Conservation (phyloP, 495 filamentous ascomycete species). For the Parathielavia hyrcaniae region DNA sequence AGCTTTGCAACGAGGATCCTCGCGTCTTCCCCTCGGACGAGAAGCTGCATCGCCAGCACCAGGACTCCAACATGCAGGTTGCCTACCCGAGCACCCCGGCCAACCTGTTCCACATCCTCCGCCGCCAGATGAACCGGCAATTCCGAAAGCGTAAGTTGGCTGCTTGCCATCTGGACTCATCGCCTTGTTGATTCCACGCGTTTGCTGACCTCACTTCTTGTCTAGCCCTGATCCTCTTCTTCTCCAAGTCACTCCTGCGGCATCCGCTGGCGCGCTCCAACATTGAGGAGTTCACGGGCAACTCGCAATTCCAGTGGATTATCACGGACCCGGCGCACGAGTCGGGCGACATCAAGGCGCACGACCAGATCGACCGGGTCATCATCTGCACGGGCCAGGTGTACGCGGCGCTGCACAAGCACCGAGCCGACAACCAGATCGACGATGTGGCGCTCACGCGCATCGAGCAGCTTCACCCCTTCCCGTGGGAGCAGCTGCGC, state of each 20-base stretch:
- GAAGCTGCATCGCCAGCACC: conserved; percentile 94
- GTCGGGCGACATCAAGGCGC: conserved; percentile 61
- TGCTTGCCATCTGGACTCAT: neutral
- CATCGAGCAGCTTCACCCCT: conserved; percentile 95
- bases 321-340: conserved; percentile 81
- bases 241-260: conserved; percentile 89
- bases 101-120: conserved; percentile 93
- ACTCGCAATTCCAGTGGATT: conserved; percentile 94
- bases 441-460: conserved; percentile 89
- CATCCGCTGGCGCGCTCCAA: conserved; percentile 84
- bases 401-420: conserved; percentile 80
- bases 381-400: conserved; percentile 94
- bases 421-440: conserved; percentile 76
- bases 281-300: conserved; percentile 81
- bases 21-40: conserved; percentile 79
- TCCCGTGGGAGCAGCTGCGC: conserved; percentile 94
- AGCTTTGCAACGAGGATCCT: conserved; percentile 96
- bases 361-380: conserved; percentile 85
- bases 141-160: conserved; percentile 98
- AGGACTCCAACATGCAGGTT: conserved; percentile 99
- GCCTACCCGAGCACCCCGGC: conserved; percentile 86
- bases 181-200: neutral
- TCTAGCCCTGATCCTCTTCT: conserved; percentile 87
- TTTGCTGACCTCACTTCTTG: conserved; percentile 37
- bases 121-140: conserved; percentile 96